Evolutionary conservation across 2,329 filamentous ascomycete species (phyloP).

Genomic region (Exophiala alcalophila): DNA sequence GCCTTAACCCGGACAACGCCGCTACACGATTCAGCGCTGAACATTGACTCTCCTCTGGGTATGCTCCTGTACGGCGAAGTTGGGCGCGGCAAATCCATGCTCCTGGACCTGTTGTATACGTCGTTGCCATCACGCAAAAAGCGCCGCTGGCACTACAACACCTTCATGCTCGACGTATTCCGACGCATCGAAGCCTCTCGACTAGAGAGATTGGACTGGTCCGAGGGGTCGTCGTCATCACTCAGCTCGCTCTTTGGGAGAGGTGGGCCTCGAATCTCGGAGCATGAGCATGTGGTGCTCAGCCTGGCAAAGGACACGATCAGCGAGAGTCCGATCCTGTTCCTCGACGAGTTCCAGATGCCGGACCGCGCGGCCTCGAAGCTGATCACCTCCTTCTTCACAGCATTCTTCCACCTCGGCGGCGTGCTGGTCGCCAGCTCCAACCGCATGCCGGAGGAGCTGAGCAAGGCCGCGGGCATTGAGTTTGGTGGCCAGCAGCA

Average conservation of each 20-base stretch:
- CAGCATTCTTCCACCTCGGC: constrained; percentile 76
- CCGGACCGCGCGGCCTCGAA: constrained; percentile 75
- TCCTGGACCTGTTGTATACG: constrained; percentile 78
- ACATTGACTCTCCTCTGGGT: constrained; percentile 69
- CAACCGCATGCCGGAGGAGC: constrained; percentile 78
- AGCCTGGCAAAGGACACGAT: constrained; percentile 74
- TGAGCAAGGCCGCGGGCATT: constrained; percentile 70
- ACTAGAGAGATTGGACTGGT: constrained; percentile 33
- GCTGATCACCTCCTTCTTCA: constrained; percentile 74
- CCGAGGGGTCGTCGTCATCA: too few species aligned
- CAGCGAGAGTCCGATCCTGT: constrained; percentile 70
- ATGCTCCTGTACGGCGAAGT: constrained; percentile 78
- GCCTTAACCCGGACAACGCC: constrained; percentile 68
- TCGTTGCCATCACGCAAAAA: constrained; percentile 72
- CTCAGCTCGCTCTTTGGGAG: too few species aligned
- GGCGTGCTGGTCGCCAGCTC: constrained; percentile 77
- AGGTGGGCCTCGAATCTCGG: constrained; percentile 21
- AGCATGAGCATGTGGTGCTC: constrained; percentile 65
- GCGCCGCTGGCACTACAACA: constrained; percentile 77
- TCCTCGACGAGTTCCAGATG: constrained; percentile 80
- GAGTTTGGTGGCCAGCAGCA: constrained; percentile 55
- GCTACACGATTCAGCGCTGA: constrained; percentile 67
- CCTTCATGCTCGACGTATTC: constrained; percentile 77
- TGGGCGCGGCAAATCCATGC: constrained; percentile 79
- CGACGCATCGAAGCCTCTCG: constrained; percentile 68